phyloP scores from a whole-genome alignment of 441 rosid species.

The Gossypium gossypioides region DNA sequence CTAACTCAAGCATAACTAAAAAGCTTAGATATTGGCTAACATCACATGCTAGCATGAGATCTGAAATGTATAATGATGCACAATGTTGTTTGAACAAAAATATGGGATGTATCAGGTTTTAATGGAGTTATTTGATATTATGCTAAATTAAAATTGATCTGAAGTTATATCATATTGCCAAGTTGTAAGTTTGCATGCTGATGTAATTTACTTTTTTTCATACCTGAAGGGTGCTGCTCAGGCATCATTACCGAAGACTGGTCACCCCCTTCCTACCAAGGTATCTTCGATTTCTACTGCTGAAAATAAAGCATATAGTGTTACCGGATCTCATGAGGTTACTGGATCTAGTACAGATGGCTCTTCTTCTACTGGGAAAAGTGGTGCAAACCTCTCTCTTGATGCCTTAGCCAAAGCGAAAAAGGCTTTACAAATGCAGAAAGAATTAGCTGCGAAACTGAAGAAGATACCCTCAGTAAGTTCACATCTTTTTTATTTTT shows the following conservation, averaged over 20 bases:
- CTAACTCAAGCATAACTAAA: neutral
- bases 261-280: constrained; percentile 60
- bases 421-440: constrained; percentile 64
- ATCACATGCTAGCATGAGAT: neutral
- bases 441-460: constrained; percentile 57
- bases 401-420: constrained; percentile 86
- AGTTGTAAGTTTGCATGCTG: neutral
- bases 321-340: constrained; percentile 99
- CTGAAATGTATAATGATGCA: neutral
- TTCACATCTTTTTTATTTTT: neutral
- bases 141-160: neutral
- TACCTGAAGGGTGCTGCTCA: constrained; percentile 33
- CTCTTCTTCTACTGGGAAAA: constrained; percentile 66
- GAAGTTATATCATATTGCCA: neutral
- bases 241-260: constrained; percentile 21
- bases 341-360: constrained; percentile 99
- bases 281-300: constrained; percentile 93
- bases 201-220: neutral
- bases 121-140: constrained; percentile 4
- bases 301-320: constrained; percentile 99
- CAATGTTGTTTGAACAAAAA: neutral
- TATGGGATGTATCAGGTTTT: neutral
- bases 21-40: neutral
- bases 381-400: constrained; percentile 68
- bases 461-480: constrained; percentile 62